phyloP scores from a whole-genome alignment of 306 rosid species.

The Oxytropis ochrocephala region DNA sequence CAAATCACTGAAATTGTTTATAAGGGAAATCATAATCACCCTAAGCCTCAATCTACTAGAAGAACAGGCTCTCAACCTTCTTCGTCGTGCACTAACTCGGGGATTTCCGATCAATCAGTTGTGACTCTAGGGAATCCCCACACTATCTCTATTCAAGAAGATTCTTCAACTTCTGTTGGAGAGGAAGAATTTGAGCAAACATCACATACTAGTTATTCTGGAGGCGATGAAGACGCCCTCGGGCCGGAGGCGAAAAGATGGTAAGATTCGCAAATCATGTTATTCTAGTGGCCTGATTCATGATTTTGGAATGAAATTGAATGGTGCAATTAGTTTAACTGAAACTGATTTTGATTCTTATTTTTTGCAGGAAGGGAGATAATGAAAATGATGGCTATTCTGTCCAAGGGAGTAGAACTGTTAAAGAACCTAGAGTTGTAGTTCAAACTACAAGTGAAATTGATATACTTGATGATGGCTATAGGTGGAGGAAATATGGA shows the following conservation, averaged over 20 bases:
- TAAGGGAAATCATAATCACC: constrained; percentile 82
- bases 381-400: constrained; percentile 48
- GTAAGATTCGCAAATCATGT: constrained; percentile 27
- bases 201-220: constrained; percentile 53
- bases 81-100: constrained; percentile 46
- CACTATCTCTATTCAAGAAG: constrained; percentile 43
- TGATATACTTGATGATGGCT: constrained; percentile 93
- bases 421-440: constrained; percentile 93
- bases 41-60: constrained; percentile 70
- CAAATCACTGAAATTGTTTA: constrained; percentile 89
- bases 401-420: constrained; percentile 56
- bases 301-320: background rate
- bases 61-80: constrained; percentile 45
- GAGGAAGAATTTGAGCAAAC: constrained; percentile 70
- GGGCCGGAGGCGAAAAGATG: constrained; percentile 83
- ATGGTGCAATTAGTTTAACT: background rate
- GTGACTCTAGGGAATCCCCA: constrained; percentile 38
- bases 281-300: background rate
- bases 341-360: constrained; percentile 1
- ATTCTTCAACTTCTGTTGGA: constrained; percentile 66
- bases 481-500: constrained; percentile 96
- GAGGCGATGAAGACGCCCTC: constrained; percentile 44
- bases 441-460: constrained; percentile 95
- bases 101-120: constrained; percentile 47
- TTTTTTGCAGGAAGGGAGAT: constrained; percentile 73